phyloP scores from a whole-genome alignment of 176 grass and related monocot species.

The Musa beccarii region DNA sequence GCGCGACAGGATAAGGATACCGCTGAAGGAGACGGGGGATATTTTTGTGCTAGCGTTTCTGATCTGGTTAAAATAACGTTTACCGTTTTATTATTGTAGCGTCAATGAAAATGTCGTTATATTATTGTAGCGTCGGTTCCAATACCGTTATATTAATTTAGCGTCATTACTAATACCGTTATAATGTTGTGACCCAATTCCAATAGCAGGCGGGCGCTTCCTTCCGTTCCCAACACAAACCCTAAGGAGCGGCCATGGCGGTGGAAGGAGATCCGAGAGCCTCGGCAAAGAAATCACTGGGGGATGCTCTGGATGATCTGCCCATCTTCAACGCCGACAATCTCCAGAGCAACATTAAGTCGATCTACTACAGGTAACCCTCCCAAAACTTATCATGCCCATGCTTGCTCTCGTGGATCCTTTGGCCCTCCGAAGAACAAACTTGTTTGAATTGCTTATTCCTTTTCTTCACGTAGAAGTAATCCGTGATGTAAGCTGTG shows the following conservation, averaged over 20 bases:
- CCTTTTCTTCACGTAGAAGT: neutral
- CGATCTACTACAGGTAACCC: slow-evolving; percentile 67
- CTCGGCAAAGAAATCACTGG: neutral
- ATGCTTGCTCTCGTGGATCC: neutral
- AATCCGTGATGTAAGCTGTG: too few species aligned
- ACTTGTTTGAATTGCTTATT: neutral
- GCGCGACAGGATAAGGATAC: neutral
- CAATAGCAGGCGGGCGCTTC: too few species aligned
- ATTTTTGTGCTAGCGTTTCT: neutral
- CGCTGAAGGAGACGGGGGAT: neutral
- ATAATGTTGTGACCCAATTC: too few species aligned
- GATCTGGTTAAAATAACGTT: too few species aligned
- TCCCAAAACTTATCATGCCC: neutral
- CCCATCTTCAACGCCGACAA: slow-evolving; percentile 58
- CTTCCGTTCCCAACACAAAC: too few species aligned
- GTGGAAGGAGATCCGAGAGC: neutral
- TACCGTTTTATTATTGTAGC: too few species aligned
- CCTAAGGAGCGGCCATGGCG: neutral
- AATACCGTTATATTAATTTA: too few species aligned
- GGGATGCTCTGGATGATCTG: slow-evolving; percentile 24
- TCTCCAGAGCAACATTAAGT: slow-evolving; percentile 70
- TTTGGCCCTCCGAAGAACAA: slow-evolving; percentile 13
- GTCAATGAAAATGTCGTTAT: too few species aligned
- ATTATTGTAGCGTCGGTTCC: too few species aligned
- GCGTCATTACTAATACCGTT: too few species aligned